Conservation (phyloP, 352 stramenopile genomes). For the Pythium aquatile region DNA sequence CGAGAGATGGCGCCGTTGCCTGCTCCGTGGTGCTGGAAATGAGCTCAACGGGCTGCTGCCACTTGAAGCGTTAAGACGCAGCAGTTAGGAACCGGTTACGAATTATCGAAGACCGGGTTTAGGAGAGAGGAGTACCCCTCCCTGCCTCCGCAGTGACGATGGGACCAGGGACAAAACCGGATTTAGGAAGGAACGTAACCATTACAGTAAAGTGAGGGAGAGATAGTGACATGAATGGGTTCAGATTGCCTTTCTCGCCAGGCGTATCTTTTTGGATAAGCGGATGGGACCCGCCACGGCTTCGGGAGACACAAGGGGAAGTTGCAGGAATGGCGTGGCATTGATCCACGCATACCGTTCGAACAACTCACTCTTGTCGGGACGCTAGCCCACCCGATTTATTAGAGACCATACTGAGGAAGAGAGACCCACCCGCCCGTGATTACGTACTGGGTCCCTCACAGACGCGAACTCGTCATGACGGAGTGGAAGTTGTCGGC, state of each 20-base stretch:
- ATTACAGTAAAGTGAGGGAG: neutral
- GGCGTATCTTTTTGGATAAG: too few species aligned
- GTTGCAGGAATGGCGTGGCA: too few species aligned
- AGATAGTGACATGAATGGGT: neutral
- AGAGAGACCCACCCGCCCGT: too few species aligned
- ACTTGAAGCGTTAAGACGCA: neutral
- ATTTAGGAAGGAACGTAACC: neutral
- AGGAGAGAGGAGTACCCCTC: neutral
- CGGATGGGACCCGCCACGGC: too few species aligned
- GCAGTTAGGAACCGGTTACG: neutral
- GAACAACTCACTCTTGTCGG: too few species aligned
- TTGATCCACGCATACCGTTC: too few species aligned
- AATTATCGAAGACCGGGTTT: neutral
- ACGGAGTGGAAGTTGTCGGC: slow-evolving; percentile 52
- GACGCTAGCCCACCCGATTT: too few species aligned
- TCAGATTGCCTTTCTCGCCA: neutral
- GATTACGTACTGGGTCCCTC: neutral
- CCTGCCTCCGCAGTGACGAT: neutral
- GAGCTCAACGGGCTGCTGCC: slow-evolving; percentile 1
- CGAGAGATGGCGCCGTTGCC: neutral
- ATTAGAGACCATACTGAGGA: too few species aligned
- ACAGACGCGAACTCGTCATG: slow-evolving; percentile 52
- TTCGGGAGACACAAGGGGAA: too few species aligned
- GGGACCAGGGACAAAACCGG: neutral
- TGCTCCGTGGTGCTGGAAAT: too few species aligned